Evolutionary conservation across 352 stramenopile species (phyloP).

Genomic region (Globisporangium takayamanum): DNA sequence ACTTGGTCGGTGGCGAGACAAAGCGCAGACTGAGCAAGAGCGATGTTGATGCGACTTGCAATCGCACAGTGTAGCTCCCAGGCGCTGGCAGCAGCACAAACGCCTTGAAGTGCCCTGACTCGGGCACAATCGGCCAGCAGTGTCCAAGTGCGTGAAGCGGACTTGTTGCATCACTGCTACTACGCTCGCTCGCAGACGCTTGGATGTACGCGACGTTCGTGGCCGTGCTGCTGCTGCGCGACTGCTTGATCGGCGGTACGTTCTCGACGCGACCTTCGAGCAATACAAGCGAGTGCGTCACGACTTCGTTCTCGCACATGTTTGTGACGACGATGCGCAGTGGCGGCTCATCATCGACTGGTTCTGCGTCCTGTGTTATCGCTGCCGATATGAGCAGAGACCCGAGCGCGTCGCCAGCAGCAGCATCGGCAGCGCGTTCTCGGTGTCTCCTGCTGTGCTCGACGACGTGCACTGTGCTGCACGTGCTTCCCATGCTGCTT

Average conservation of each 20-base stretch:
- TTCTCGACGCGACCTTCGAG: slow-evolving; percentile 34
- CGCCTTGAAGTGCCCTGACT: slow-evolving; percentile 48
- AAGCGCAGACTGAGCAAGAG: slow-evolving; percentile 36
- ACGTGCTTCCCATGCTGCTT: slow-evolving; percentile 8
- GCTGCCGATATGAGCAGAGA: background rate
- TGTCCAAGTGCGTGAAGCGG: slow-evolving; percentile 2
- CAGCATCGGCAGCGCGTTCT: background rate
- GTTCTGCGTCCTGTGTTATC: background rate
- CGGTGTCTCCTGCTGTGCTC: slow-evolving; percentile 1
- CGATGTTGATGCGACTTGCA: slow-evolving; percentile 13
- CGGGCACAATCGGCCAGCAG: slow-evolving; percentile 40
- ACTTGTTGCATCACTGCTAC: background rate
- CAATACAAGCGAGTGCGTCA: slow-evolving; percentile 46
- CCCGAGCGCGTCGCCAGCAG: too few species aligned
- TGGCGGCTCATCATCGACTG: background rate
- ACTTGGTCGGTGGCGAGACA: slow-evolving; percentile 16
- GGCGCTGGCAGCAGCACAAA: slow-evolving; percentile 47
- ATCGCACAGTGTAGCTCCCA: slow-evolving; percentile 26
- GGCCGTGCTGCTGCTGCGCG: slow-evolving; percentile 20
- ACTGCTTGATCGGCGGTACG: slow-evolving; percentile 5
- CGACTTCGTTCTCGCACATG: slow-evolving; percentile 67
- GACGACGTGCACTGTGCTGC: slow-evolving; percentile 10
- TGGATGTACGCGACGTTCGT: slow-evolving; percentile 8
- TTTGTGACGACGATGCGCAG: slow-evolving; percentile 67
- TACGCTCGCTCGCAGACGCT: background rate